Evolutionary conservation across 345 rosid genomes (phyloP), one percentile per base, ranked within the genome.

Genomic region (Nephelium lappaceum): DNA sequence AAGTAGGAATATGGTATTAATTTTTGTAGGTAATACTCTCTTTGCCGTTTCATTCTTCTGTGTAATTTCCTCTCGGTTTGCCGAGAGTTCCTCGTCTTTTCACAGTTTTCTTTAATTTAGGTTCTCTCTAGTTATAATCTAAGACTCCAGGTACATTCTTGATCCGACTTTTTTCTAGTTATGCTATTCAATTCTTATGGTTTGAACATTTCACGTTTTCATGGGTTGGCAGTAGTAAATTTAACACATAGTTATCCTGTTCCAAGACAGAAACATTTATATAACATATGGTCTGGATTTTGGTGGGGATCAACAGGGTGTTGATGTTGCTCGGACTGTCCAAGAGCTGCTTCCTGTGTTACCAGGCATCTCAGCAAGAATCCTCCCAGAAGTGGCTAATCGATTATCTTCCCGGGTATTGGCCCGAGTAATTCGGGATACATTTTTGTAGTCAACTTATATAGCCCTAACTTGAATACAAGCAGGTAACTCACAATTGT

Each of bases 301-400:
- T 21, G 19, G 18, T 80, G 55, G 24, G 41, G 25, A 51, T 77
- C 38, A 57, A 58, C 90, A 90, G 97, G 88, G 79, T 19, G 75
- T 83, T 47, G 90, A 91, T 85, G 86, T 88, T 61, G 86, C 88
- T 53, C 85, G 79, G 78, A 74, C 87, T 57, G 81, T 90, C 25
- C 89, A 79, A 65, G 95, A 91, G 80, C 84, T 95, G 83, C 95
- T 93, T 75, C 95, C 95, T 0, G 87, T 89, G 77, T 88, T 93
- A 85, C 98, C 97, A 11, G 92, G 97, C 65, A 87, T 93, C 84
- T 89, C 97, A 6, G 93, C 84, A 16, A 89, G 55, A 68, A 86
- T 93, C 76, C 88, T 95, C 11, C 98, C 98, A 6, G 97, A 95
- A 66, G 88, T 95, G 47, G 27, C 92, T 62, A 84, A 85, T 42